Evolutionary conservation across 2,329 filamentous ascomycete species (phyloP).

Genomic region (Verticillium nubilum): DNA sequence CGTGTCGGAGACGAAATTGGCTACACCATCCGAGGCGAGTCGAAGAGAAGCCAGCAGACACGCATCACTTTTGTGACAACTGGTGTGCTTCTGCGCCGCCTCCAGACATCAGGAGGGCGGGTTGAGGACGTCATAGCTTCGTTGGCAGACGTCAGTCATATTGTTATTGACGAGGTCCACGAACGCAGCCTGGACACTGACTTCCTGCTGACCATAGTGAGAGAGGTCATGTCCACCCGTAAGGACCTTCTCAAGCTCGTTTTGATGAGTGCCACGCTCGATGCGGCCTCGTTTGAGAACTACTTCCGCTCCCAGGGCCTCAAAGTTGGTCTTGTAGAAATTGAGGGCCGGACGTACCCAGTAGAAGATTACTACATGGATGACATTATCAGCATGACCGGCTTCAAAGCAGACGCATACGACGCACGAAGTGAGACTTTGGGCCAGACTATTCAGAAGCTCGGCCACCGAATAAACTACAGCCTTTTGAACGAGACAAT

Average conservation of each 20-base stretch:
- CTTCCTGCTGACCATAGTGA: conserved; percentile 81
- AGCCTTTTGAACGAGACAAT: conserved; percentile 77
- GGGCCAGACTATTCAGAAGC: conserved; percentile 63
- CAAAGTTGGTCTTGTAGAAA: conserved; percentile 76
- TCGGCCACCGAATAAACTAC: conserved; percentile 88
- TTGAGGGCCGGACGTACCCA: conserved; percentile 82
- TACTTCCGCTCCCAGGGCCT: conserved; percentile 71
- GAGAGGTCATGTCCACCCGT: conserved; percentile 69
- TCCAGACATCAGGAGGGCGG: conserved; percentile 84
- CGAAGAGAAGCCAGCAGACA: conserved; percentile 65
- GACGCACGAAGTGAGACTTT: conserved; percentile 49
- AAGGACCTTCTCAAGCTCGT: conserved; percentile 82
- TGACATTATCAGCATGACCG: conserved; percentile 75
- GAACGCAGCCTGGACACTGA: conserved; percentile 93
- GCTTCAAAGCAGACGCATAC: conserved; percentile 52
- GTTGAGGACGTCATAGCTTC: conserved; percentile 76
- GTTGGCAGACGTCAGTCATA: conserved; percentile 84
- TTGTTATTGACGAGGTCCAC: conserved; percentile 95
- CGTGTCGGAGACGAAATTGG: conserved; percentile 82
- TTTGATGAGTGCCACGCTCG: conserved; percentile 93
- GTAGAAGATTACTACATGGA: conserved; percentile 88
- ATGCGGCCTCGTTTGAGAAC: conserved; percentile 75
- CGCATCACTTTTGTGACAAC: conserved; percentile 96
- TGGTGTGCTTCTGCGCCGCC: conserved; percentile 79
- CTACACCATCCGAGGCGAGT: conserved; percentile 88